Evolutionary conservation across 768 basidiomycete species (phyloP).

Genomic region (Russula abietina): DNA sequence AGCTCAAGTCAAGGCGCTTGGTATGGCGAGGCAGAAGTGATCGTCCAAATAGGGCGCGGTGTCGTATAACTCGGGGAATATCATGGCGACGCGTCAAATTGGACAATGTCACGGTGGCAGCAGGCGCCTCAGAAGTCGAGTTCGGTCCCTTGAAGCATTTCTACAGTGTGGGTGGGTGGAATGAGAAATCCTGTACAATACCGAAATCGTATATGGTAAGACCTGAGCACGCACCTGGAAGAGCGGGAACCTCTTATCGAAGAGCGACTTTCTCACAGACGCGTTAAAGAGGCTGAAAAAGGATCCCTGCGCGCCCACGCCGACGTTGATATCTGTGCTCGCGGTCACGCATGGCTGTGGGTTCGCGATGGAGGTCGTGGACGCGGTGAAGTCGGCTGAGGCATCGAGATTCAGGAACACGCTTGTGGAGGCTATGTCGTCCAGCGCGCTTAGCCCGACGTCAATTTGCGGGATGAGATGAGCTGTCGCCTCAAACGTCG

Average conservation of each 20-base stretch:
- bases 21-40: not conserved
- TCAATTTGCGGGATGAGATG: constrained; percentile 42
- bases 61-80: not conserved
- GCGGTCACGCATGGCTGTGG: constrained; percentile 12
- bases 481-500: constrained; percentile 36
- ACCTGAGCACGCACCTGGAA: not conserved
- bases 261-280: not conserved
- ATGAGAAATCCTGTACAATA: not conserved
- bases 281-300: constrained; percentile 2
- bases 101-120: not conserved
- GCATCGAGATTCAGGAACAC: constrained; percentile 15
- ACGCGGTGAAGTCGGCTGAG: not conserved
- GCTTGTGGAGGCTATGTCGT: not conserved
- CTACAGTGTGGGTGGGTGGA: not conserved
- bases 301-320: not conserved
- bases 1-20: not conserved
- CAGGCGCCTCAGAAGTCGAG: too few species aligned
- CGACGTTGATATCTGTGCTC: constrained; percentile 5
- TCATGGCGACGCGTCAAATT: not conserved
- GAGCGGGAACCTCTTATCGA: not conserved
- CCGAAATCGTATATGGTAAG: not conserved
- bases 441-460: not conserved
- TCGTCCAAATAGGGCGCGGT: not conserved
- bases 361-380: not conserved
- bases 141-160: not conserved